Base-by-base conservation (phyloP, 2,329 filamentous ascomycete species). In the Colletotrichum noveboracense region DNA sequence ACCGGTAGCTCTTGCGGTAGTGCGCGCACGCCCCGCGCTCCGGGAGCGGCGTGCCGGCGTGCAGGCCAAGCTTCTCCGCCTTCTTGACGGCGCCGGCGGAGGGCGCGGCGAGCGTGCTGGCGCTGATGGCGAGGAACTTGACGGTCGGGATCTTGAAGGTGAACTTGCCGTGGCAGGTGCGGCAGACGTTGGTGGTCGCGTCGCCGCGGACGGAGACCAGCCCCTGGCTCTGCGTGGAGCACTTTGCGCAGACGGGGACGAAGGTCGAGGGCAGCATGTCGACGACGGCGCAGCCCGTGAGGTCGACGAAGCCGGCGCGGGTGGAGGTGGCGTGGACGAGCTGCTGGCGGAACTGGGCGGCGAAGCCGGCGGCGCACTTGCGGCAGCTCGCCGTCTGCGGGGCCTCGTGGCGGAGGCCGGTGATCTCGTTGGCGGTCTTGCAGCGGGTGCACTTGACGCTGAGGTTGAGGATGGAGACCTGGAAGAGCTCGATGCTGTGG, bases 241-340 rank as follows among this genome's bases (percentile, higher is more conserved):
- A 97, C 80, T 91, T 89, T 2, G 91, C 89, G 82, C 95, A 97
- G 1, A 94, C 96, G 18, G 95, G 95, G 34, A 94, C 86, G 85
- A 97, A 96, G 55, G 92, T 93, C 83, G 94, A 96, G 70, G 94
- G 93, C 13, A 97, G 90, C 88, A 97, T 91, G 81, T 97, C 95
- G 61, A 92, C 88, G 10, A 95, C 89, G 7, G 91, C 93, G 84
- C 94, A 96, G 18, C 94, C 94, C 30, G 93, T 90, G 12, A 95
- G 85, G 82, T 97, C 94, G 74, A 97, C 84, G 82, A 96, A 96
- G 6, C 95, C 95, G 14, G 94, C 94, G 74, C 94, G 88, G n/a
- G 90, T 89, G 6, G 94, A 95, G 84, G 93, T 90, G 68, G 90
- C 87, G 84, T 97, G 95, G 77, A 97, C 91, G 72, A 95, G 84